Conservation (phyloP, 805 yeast species). For the Saccharomycopsis oosterbeekiorum region DNA sequence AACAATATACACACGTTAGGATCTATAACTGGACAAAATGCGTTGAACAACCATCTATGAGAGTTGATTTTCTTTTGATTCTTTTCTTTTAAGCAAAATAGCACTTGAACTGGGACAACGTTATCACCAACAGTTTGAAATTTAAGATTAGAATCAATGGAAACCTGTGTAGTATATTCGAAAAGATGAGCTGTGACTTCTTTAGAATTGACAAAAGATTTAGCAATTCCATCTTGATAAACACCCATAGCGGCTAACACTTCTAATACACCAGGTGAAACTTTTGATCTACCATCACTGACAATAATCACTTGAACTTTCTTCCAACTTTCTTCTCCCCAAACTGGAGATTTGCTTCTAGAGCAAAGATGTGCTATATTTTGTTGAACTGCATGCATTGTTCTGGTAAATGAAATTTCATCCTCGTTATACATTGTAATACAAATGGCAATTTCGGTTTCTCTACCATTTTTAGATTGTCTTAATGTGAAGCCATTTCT, state of each 20-base stretch:
- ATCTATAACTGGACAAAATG: constrained; percentile 81
- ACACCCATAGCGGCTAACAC: constrained; percentile 91
- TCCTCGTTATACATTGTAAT: constrained; percentile 97
- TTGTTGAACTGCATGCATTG: constrained; percentile 88
- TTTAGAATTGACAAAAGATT: constrained; percentile 84
- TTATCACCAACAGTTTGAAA: constrained; percentile 87
- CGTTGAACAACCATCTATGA: constrained; percentile 96
- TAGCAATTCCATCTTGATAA: constrained; percentile 95
- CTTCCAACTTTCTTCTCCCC: constrained; percentile 98
- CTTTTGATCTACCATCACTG: constrained; percentile 90
- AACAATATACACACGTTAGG: constrained; percentile 84
- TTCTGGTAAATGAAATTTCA: constrained; percentile 80
- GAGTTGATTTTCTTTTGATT: constrained; percentile 93
- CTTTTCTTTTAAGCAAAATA: constrained; percentile 86
- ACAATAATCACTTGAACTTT: constrained; percentile 87
- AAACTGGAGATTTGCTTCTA: constrained; percentile 69
- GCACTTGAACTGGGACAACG: constrained; percentile 87
- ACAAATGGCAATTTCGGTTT: constrained; percentile 85
- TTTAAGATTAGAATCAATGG: constrained; percentile 79
- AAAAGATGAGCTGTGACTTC: constrained; percentile 89
- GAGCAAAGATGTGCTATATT: constrained; percentile 82
- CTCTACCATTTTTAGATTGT: constrained; percentile 78
- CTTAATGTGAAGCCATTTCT: constrained; percentile 76
- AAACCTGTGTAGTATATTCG: constrained; percentile 92
- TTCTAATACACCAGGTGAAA: constrained; percentile 76